These are phyloP conservation scores for Stemphylium vesicarium DNA, from an alignment of 2,329 filamentous ascomycete genomes.

Conservation along the genomic window DNA sequence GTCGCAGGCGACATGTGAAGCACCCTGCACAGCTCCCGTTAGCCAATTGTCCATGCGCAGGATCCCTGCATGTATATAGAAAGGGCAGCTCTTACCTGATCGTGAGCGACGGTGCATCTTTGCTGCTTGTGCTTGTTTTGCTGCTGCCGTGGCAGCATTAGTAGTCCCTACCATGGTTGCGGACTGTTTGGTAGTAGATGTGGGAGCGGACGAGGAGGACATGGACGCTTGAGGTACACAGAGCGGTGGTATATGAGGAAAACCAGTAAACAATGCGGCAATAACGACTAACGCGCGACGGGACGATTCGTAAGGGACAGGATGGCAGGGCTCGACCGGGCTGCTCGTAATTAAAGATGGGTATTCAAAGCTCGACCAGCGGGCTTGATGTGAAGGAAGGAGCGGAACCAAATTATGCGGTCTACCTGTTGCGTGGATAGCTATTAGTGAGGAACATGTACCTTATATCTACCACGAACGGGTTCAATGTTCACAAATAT, in stretches of 20 bases:
- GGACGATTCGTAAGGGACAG: conserved; percentile 53
- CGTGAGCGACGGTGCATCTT: conserved; percentile 95
- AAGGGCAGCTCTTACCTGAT: conserved; percentile 73
- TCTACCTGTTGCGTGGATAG: conserved; percentile 44
- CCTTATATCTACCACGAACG: conserved; percentile 55
- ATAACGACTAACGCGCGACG: conserved; percentile 50
- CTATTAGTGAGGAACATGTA: conserved; percentile 47
- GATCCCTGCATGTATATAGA: conserved; percentile 45
- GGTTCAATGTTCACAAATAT: conserved; percentile 50
- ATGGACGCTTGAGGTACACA: conserved; percentile 55
- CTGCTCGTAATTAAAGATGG: conserved; percentile 54
- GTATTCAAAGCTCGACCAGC: conserved; percentile 58
- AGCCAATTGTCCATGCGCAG: conserved; percentile 43
- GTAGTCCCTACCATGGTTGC: conserved; percentile 59
- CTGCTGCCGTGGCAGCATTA: conserved; percentile 57
- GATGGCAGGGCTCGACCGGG: conserved; percentile 50
- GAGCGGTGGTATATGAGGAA: conserved; percentile 47
- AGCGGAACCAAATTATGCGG: conserved; percentile 57
- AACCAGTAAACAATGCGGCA: conserved; percentile 51
- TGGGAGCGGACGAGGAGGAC: conserved; percentile 55
- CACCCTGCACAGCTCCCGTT: conserved; percentile 60
- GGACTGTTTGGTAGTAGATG: conserved; percentile 50
- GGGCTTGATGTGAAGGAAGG: conserved; percentile 51
- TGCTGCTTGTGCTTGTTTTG: conserved; percentile 63
- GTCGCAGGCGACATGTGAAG: conserved; percentile 70